Percentiles rank a stretch among this genome's conserved stretches.
Conservation (phyloP, 768 basidiomycete genomes). For the Exsudoporus frostii region DNA sequence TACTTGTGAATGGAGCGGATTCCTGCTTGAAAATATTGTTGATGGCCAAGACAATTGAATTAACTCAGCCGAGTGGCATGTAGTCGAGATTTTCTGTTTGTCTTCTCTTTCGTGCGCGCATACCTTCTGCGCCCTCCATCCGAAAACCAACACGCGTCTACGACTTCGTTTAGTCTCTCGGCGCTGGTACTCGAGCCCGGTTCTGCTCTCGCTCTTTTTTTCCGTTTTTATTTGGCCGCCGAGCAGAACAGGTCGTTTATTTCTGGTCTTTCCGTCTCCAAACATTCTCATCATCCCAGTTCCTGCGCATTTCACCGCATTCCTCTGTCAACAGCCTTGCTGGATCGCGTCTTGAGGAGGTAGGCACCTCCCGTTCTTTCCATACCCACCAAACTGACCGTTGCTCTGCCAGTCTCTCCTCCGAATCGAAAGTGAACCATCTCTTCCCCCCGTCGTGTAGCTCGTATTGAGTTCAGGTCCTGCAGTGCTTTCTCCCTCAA, state of each 20-base stretch:
- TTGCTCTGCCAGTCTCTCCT: not conserved
- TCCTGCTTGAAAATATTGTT: not conserved
- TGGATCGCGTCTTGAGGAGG: constrained; percentile 13
- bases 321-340: not conserved
- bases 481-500: constrained; percentile 32
- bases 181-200: not conserved
- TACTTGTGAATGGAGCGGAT: not conserved
- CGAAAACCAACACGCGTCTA: constrained; percentile 10
- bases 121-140: not conserved
- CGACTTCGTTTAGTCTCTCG: not conserved
- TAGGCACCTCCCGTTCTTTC: not conserved
- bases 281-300: constrained; percentile 1
- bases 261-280: not conserved
- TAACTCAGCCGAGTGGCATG: constrained; percentile 15
- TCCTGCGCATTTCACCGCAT: constrained; percentile 1
- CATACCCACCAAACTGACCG: not conserved
- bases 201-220: not conserved
- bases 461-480: constrained; percentile 14
- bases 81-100: not conserved
- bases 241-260: not conserved
- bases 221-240: constrained; percentile 2
- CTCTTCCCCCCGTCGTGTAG: not conserved
- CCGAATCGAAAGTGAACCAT: constrained; percentile 20
- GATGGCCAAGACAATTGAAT: not conserved
- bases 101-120: constrained; percentile 13